Evolutionary conservation across 1,139 yeast species (phyloP).

Genomic region (Citeromyces siamensis): DNA sequence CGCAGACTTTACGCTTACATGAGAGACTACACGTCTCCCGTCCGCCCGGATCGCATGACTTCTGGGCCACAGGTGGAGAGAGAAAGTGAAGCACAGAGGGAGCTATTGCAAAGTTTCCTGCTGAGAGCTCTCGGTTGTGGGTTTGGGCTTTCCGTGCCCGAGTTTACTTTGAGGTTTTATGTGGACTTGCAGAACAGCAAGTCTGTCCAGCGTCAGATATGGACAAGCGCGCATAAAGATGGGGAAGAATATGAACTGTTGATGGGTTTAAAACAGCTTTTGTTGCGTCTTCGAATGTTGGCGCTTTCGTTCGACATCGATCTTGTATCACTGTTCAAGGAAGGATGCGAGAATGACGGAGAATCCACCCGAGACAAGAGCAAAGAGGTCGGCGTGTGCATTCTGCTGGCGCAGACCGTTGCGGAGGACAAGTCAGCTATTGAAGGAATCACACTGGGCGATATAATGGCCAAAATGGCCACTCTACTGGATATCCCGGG

Average conservation of each 20-base stretch:
- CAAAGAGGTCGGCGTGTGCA: neutral
- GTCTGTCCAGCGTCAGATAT: neutral
- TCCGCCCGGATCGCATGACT: neutral
- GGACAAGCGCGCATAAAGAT: neutral
- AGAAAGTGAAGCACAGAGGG: conserved; percentile 40
- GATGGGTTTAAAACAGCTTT: neutral
- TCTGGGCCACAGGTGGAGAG: conserved; percentile 11
- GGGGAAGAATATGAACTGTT: neutral
- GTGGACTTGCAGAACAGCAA: neutral
- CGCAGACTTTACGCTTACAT: neutral
- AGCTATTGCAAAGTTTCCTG: conserved; percentile 27
- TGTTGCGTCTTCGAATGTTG: neutral
- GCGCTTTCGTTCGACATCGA: neutral
- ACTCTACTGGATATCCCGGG: neutral
- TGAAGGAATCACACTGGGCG: neutral
- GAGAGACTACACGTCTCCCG: neutral
- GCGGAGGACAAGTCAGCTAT: neutral
- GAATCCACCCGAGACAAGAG: neutral
- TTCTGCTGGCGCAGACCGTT: neutral
- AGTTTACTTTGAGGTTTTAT: neutral
- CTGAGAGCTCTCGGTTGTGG: conserved; percentile 27
- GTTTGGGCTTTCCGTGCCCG: neutral
- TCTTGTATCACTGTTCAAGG: neutral
- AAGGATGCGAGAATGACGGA: neutral
- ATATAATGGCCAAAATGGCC: neutral